A percentile compares a stretch with the other conserved stretches of the same genome.
Evolutionary conservation across 495 filamentous ascomycete genomes (phyloP).

Genomic region (Penicillium pancosmium): DNA sequence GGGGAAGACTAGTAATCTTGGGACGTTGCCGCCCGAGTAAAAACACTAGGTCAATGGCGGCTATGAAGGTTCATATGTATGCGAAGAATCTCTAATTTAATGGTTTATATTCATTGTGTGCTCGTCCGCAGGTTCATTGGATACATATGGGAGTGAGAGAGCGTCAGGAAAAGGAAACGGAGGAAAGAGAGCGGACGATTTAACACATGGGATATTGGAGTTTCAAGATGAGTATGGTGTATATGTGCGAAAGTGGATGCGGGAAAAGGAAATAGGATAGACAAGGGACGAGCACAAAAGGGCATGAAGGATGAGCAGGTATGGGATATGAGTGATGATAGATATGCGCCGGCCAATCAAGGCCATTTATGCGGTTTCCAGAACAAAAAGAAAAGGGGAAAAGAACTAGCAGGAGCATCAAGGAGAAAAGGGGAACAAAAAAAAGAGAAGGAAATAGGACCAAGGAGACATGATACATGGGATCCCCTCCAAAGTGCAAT

Average conservation of each 20-base stretch:
- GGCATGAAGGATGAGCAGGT: slow-evolving; percentile 3
- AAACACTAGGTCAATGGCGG: too few species aligned
- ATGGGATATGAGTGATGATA: slow-evolving; percentile 26
- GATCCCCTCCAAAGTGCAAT: slow-evolving; percentile 18
- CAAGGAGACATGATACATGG: slow-evolving; percentile 39
- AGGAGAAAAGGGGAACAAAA: slow-evolving; percentile 7
- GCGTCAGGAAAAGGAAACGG: slow-evolving; percentile 15
- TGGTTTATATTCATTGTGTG: slow-evolving; percentile 34
- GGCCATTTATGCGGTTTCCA: slow-evolving; percentile 32
- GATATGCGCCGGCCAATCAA: slow-evolving; percentile 33
- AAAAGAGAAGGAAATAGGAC: slow-evolving; percentile 22
- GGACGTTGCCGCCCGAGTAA: too few species aligned
- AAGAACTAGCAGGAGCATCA: slow-evolving; percentile 10
- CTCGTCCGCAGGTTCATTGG: slow-evolving; percentile 27
- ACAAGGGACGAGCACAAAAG: slow-evolving; percentile 4
- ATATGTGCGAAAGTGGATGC: slow-evolving; percentile 23
- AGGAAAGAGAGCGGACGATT: slow-evolving; percentile 23
- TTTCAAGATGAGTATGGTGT: slow-evolving; percentile 13
- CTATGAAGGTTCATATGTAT: too few species aligned
- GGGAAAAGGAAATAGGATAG: slow-evolving; percentile 3
- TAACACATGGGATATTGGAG: slow-evolving; percentile 14
- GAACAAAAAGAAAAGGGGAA: slow-evolving; percentile 17
- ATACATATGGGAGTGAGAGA: slow-evolving; percentile 26
- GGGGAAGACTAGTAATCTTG: too few species aligned
- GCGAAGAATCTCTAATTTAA: slow-evolving; percentile 12